phyloP scores from a whole-genome alignment of 2,329 filamentous ascomycete species.

The Ceratocystis huliohia region DNA sequence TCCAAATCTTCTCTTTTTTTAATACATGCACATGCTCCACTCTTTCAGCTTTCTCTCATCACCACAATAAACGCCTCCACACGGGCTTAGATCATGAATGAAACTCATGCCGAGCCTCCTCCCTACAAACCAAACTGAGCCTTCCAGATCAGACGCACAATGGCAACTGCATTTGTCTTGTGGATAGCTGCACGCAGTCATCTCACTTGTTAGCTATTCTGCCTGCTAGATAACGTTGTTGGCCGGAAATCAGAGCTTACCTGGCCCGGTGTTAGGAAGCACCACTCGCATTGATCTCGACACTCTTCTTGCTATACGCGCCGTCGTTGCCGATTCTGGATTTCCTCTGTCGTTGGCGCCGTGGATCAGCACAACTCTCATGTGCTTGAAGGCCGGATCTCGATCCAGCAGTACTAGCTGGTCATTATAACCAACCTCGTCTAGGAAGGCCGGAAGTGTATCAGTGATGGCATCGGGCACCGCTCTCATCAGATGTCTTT shows the following conservation, averaged over 20 bases:
- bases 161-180: neutral
- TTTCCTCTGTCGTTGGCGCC: constrained; percentile 5
- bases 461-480: constrained; percentile 5
- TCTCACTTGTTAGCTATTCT: neutral
- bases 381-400: neutral
- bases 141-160: constrained; percentile 4
- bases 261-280: constrained; percentile 1
- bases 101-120: neutral
- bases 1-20: neutral
- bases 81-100: neutral
- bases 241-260: neutral
- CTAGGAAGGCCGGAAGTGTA: neutral
- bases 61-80: neutral
- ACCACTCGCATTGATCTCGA: neutral
- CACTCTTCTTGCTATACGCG: neutral
- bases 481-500: neutral
- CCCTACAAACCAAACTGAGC: neutral
- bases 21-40: neutral
- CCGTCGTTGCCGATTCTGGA: neutral
- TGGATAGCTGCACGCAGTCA: neutral
- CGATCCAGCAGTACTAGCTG: constrained; percentile 1
- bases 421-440: neutral
- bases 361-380: neutral
- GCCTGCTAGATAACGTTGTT: neutral
- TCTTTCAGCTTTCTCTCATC: neutral